phyloP scores from a whole-genome alignment of 2,329 filamentous ascomycete species.

The Diaporthe sp. region DNA sequence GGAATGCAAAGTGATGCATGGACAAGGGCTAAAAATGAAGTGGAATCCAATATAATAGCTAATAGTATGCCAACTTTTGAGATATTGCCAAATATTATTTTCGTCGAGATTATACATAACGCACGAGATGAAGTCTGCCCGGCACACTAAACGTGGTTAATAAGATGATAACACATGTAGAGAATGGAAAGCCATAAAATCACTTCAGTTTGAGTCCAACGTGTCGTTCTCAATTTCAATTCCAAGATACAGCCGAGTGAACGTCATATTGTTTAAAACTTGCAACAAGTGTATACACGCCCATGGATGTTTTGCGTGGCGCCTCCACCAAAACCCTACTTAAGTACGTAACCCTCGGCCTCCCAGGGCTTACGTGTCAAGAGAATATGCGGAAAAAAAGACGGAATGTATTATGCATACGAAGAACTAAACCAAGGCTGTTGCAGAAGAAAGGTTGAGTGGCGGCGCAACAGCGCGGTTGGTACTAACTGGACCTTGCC shows the following conservation, averaged over 20 bases:
- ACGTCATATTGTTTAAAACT: neutral
- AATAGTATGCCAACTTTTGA: neutral
- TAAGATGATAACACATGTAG: neutral
- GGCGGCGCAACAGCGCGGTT: too few species aligned
- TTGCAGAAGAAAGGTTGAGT: too few species aligned
- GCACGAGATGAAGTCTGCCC: neutral
- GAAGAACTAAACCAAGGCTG: too few species aligned
- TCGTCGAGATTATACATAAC: neutral
- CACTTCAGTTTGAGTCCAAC: neutral
- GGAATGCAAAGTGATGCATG: neutral
- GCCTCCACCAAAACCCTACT: too few species aligned
- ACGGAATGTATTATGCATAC: too few species aligned
- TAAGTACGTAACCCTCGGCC: too few species aligned
- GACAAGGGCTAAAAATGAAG: neutral
- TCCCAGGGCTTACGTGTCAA: too few species aligned
- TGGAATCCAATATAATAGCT: fast-evolving
- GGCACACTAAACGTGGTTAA: neutral
- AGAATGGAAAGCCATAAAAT: neutral
- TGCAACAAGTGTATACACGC: neutral
- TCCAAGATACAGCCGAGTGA: neutral
- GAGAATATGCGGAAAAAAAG: too few species aligned
- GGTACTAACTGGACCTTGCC: too few species aligned
- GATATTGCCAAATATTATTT: too few species aligned
- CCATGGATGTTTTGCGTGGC: too few species aligned
- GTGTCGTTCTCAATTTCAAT: neutral